Base-by-base conservation (phyloP, 1,284 basidiomycete species). In the Gymnopus androsaceus region DNA sequence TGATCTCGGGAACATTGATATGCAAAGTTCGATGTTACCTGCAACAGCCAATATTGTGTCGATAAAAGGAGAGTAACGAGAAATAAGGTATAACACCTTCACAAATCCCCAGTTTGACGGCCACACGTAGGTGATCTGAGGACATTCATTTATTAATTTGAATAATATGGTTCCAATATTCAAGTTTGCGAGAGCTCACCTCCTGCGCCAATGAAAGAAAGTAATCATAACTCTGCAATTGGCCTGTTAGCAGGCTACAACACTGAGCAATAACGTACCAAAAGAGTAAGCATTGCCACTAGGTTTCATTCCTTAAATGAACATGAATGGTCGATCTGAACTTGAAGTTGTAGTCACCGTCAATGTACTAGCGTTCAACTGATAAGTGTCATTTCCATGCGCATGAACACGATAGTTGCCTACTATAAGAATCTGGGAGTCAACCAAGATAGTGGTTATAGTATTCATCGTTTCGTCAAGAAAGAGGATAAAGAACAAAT, bases 41-140 rank as follows among this genome's bases (percentile, higher is more conserved):
- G n/a, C 11, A 11, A 51, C 38, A 31, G 37, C 37, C 9, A 55
- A 25, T 9, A 55, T 30, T 3, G 48, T 42, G 19, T 55, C 47
- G 14, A 50, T 36, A 21, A 55, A 55, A 5, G 54, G 54, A 8
- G 47, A 41, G 17, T 55, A 55, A 6, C 54, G 54, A 28, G 47
- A 33, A 27, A 50, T 23, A 7, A 55, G 19, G 23, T 55, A 55
- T 5, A 55, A 37, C 2, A 42, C 27, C 9, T 55, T 50, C 23
- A 55, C 38, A 8, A 42, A 14, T n/a, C 45, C 40, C 54, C 54
- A 55, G 19, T 28, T 27, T n/a, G 54, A 50, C 15, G 12, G 11
- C 54, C 54, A 55, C 12, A 55, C 28, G 21, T 42, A 42, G 50
- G 40, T n/a, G 23, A 51, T 27, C 50, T 51, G 38, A 7, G 7